Evolutionary conservation across 805 yeast genomes (phyloP), one percentile per base, ranked within the genome.

Genomic region (Kuraishia capsulata): DNA sequence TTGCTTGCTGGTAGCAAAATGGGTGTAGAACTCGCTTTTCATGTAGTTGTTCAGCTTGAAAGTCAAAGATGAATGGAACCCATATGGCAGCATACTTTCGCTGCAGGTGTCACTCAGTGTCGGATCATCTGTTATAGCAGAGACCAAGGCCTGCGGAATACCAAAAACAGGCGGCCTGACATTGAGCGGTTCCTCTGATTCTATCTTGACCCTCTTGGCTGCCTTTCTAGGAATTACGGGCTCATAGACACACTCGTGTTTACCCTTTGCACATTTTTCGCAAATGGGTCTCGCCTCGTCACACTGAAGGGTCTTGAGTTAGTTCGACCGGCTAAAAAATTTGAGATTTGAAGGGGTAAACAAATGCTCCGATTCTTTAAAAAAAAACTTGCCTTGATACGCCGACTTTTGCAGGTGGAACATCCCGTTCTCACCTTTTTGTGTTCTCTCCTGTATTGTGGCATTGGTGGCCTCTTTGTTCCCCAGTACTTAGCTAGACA

Each of bases 341-440:
- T n/a, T n/a, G n/a, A n/a, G n/a, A n/a, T n/a, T n/a, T n/a, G n/a
- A n/a, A n/a, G n/a, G n/a, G n/a, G n/a, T n/a, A n/a, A n/a, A n/a
- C n/a, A n/a, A n/a, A n/a, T n/a, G n/a, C n/a, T n/a, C n/a, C n/a
- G n/a, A n/a, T n/a, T n/a, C n/a, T n/a, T n/a, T n/a, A n/a, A n/a
- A n/a, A n/a, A 23, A 9, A 18, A n/a, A 44, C 56, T n/a, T 37
- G 50, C 56, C 39, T 51, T 51, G 19, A 51, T 44, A 23, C 52
- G 35, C 23, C 56, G 36, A 25, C 35, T 40, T 29, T 51, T 51
- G 42, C 56, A 51, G 5, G 41, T 41, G 17, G 37, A 16, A 35
- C 56, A 50, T 2, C 56, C 56, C 8, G 53, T 47, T 24, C 49
- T 45, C 20, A 53, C 45, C 42, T 51, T 51, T 32, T 45, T 49